Evolutionary conservation across 2,329 filamentous ascomycete genomes (phyloP).

Genomic region (Trichoderma gracile): DNA sequence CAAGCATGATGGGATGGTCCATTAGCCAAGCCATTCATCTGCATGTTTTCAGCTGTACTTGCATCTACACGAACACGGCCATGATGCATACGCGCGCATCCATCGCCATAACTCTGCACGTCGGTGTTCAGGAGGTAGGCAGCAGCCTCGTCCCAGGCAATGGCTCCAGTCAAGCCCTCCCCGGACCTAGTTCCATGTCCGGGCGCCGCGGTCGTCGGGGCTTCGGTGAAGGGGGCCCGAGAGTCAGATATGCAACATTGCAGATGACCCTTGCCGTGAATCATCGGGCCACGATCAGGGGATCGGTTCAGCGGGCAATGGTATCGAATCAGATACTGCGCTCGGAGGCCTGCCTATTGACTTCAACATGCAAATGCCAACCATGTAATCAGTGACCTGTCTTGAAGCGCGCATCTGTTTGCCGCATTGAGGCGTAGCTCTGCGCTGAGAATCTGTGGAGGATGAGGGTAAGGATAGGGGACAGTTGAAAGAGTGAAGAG

Average conservation of each 20-base stretch:
- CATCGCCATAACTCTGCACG: background rate
- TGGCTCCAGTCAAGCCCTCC: background rate
- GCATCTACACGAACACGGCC: background rate
- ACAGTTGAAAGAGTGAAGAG: background rate
- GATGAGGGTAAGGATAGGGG: background rate
- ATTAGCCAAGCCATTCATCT: background rate
- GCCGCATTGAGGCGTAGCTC: slow-evolving; percentile 2
- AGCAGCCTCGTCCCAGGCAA: slow-evolving; percentile 11
- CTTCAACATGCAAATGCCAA: slow-evolving; percentile 11
- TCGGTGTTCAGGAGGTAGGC: slow-evolving; percentile 5
- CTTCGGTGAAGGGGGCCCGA: background rate
- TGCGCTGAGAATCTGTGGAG: background rate
- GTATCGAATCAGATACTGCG: slow-evolving; percentile 9
- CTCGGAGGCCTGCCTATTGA: slow-evolving; percentile 13
- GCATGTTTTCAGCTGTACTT: slow-evolving; percentile 5
- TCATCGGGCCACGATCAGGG: background rate
- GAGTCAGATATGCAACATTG: background rate
- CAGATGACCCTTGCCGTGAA: background rate
- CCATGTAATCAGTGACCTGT: slow-evolving; percentile 13
- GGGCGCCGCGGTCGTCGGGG: background rate
- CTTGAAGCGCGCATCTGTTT: slow-evolving; percentile 5
- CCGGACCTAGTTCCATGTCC: background rate
- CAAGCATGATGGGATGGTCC: slow-evolving; percentile 8
- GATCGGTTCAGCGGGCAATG: slow-evolving; percentile 12
- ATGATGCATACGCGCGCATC: background rate